phyloP scores from a whole-genome alignment of 1,284 basidiomycete genomes.

The Cutaneotrichosporon cutaneum region DNA sequence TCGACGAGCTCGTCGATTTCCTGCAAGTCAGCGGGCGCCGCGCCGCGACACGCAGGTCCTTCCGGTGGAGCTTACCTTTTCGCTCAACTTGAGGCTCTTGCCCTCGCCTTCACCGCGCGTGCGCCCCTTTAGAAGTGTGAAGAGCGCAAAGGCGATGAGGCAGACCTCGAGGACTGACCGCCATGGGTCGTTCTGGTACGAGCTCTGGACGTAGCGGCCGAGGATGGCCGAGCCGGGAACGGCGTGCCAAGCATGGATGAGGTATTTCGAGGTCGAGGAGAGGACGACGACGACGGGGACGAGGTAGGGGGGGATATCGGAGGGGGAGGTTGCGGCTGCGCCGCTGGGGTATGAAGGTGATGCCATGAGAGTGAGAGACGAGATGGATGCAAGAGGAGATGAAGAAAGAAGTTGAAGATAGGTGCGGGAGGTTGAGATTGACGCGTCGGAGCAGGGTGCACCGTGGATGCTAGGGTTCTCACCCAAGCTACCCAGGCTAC shows the following conservation, averaged over 20 bases:
- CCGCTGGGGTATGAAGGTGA: neutral
- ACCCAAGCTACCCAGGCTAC: too few species aligned
- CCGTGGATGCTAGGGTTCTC: too few species aligned
- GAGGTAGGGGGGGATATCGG: conserved; percentile 44
- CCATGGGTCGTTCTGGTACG: conserved; percentile 86
- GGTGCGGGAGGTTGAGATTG: neutral
- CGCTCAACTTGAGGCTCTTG: conserved; percentile 70
- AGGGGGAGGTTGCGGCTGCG: conserved; percentile 13
- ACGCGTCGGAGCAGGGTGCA: neutral
- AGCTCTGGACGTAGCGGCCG: conserved; percentile 77
- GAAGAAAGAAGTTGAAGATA: neutral
- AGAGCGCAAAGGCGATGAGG: conserved; percentile 81
- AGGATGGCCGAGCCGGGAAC: conserved; percentile 87
- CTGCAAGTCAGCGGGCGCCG: conserved; percentile 54
- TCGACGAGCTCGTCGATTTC: conserved; percentile 96
- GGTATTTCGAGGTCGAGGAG: conserved; percentile 30
- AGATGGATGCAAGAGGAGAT: neutral
- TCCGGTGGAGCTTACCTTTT: conserved; percentile 64
- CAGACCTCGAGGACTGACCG: conserved; percentile 87
- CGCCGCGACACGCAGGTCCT: neutral
- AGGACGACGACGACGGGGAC: conserved; percentile 43
- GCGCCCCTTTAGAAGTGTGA: conserved; percentile 83
- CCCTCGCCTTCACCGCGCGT: conserved; percentile 80
- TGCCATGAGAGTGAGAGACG: conserved; percentile 2
- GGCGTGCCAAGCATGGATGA: conserved; percentile 40